These are phyloP conservation scores for Eutreptiella sp. DNA, from an alignment of 208 protist species.

Conservation along the genomic window DNA sequence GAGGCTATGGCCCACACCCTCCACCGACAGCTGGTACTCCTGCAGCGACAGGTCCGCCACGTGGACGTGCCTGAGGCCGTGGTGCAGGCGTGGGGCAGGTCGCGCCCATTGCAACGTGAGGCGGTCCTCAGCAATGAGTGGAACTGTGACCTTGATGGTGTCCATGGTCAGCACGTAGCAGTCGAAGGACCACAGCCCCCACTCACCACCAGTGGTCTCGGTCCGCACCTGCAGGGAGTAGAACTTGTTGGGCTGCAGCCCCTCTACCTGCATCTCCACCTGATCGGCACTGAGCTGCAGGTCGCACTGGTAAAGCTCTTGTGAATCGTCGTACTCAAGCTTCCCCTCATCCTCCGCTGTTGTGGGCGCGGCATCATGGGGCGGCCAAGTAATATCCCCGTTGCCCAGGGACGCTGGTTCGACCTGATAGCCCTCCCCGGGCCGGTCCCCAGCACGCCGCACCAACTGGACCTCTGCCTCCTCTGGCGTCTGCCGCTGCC, in stretches of 20 bases:
- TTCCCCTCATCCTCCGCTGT: too few species aligned
- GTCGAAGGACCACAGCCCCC: slow-evolving; percentile 64
- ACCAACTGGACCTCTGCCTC: not conserved
- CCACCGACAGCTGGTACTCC: slow-evolving; percentile 56
- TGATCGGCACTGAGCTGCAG: too few species aligned
- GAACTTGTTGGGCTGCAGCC: slow-evolving; percentile 49
- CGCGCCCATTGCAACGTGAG: slow-evolving; percentile 57
- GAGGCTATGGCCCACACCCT: slow-evolving; percentile 30
- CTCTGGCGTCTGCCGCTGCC: not conserved
- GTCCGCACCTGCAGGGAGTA: slow-evolving; percentile 69
- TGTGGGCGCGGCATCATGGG: too few species aligned
- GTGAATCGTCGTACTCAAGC: too few species aligned
- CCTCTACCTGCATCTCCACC: too few species aligned
- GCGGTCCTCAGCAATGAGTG: slow-evolving; percentile 62
- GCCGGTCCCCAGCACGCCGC: not conserved
- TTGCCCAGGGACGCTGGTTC: too few species aligned
- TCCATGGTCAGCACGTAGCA: slow-evolving; percentile 59
- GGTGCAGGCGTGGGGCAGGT: slow-evolving; percentile 27
- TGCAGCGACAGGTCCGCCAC: slow-evolving; percentile 43
- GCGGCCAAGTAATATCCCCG: too few species aligned
- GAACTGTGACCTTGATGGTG: slow-evolving; percentile 45
- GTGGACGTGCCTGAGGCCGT: slow-evolving; percentile 39
- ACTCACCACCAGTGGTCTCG: slow-evolving; percentile 62
- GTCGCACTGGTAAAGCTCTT: too few species aligned
- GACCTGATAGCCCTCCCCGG: too few species aligned